A percentile compares a stretch with the other conserved stretches of the same genome.
Evolutionary conservation across 768 basidiomycete species (phyloP).

Genomic region (Lactarius deliciosus): DNA sequence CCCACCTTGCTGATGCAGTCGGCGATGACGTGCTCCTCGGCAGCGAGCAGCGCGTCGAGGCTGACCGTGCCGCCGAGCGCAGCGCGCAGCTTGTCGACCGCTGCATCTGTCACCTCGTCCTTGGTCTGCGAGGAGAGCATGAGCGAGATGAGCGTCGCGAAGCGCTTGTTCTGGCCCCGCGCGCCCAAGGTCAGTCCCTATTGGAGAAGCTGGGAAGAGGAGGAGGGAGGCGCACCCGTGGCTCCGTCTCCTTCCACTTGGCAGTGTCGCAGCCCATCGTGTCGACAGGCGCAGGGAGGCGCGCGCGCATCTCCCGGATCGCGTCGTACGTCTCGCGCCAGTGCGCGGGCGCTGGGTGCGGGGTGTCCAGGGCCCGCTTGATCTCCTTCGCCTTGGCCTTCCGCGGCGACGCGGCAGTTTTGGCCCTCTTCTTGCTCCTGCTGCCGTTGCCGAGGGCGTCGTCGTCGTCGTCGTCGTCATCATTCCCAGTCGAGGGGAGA

Average conservation of each 20-base stretch:
- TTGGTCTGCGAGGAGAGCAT: constrained; percentile 98
- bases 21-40: constrained; percentile 61
- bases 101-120: constrained; percentile 82
- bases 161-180: constrained; percentile 63
- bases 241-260: constrained; percentile 59
- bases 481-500: constrained; percentile 6
- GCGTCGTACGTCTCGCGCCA: constrained; percentile 72
- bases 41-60: constrained; percentile 63
- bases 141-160: constrained; percentile 83
- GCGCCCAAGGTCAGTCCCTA: too few species aligned
- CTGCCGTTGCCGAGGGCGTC: neutral
- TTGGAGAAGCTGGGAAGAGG: neutral
- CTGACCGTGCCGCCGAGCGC: constrained; percentile 80
- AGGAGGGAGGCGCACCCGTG: constrained; percentile 48
- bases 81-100: constrained; percentile 67
- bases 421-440: neutral
- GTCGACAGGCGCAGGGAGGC: constrained; percentile 82
- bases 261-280: constrained; percentile 86
- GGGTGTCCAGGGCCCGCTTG: constrained; percentile 50
- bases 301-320: constrained; percentile 75
- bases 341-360: constrained; percentile 63
- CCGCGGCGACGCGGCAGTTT: constrained; percentile 35
- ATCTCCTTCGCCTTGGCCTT: constrained; percentile 59
- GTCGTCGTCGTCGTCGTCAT: constrained; percentile 13
- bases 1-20: constrained; percentile 87